These are phyloP conservation scores for Nannizzia gypsea DNA, from an alignment of 2,329 filamentous ascomycete genomes.

Conservation along the genomic window DNA sequence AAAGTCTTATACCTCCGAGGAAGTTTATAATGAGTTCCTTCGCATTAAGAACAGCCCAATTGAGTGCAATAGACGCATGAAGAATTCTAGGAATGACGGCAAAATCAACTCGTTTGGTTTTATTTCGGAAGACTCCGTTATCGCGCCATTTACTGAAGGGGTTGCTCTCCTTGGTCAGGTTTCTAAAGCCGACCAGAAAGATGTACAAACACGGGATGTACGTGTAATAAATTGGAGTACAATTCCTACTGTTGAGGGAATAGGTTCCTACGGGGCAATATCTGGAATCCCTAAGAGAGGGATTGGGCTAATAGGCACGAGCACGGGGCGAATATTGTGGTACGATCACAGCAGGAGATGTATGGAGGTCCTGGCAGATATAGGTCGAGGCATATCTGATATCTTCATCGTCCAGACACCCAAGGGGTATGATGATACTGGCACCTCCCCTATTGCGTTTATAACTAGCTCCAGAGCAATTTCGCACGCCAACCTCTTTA, in stretches of 20 bases:
- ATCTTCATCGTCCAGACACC: conserved; percentile 18
- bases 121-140: conserved; percentile 24
- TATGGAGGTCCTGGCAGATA: conserved; percentile 19
- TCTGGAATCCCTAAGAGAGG: conserved; percentile 21
- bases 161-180: conserved; percentile 25
- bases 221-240: conserved; percentile 20
- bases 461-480: background rate
- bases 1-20: conserved; percentile 6
- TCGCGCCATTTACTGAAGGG: conserved; percentile 22
- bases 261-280: conserved; percentile 23
- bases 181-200: conserved; percentile 1
- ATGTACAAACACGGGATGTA: conserved; percentile 1
- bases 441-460: background rate
- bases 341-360: conserved; percentile 25
- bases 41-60: background rate
- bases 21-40: background rate
- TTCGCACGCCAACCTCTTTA: conserved; percentile 6
- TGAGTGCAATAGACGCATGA: background rate
- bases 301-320: conserved; percentile 27
- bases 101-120: conserved; percentile 24
- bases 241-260: conserved; percentile 21
- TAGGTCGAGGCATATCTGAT: conserved; percentile 21
- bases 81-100: conserved; percentile 11
- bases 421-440: background rate
- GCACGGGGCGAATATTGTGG: conserved; percentile 22